Evolutionary conservation across 768 basidiomycete species (phyloP), one percentile per base, ranked within the genome.

Genomic region (Paxillus rubicundulus): DNA sequence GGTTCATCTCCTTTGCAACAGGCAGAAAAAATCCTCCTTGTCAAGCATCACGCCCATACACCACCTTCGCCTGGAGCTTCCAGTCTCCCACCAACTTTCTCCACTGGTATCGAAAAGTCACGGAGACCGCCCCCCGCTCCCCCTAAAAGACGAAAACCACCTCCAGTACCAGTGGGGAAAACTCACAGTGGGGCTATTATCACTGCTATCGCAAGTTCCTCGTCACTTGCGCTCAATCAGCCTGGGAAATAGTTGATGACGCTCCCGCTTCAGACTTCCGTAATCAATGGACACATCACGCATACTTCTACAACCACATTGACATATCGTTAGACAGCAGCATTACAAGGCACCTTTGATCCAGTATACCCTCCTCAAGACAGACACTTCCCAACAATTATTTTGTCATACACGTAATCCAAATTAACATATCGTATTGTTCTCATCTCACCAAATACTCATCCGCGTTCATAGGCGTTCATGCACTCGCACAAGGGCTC

Each of bases 41-140:
- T 51, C n/a, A 62, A 54, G 50, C 53, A 49, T 17, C 51, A 52
- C 20, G 57, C 60, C 18, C 57, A 53, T 33, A 33, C 48, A 42
- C 51, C 57, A 13, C 47, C 62, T 30, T 60, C 69, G 5, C 52
- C 63, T 8, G 50, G 52, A 20, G 42, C 63, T 52, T 50, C 61
- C 49, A 42, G 33, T 59, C 32, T 59, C 55, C 28, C 54, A 40
- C 33, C 61, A 37, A 49, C 53, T 47, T 48, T 53, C 10, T 55
- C 62, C 42, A 49, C 52, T 30, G 57, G 57, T 33, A 64, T 63
- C n/a, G 63, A 54, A 27, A 66, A 65, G 51, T 43, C 47, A 46
- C 75, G 79, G 49, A 69, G 82, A 50, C 78, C 87, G 2, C 84
- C 87, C 0, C 83, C 88, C n/a, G 78, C 83, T 9, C 85, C 86